Evolutionary conservation across 163 green algal genomes (phyloP).

Genomic region (Scenedesmus sp.): DNA sequence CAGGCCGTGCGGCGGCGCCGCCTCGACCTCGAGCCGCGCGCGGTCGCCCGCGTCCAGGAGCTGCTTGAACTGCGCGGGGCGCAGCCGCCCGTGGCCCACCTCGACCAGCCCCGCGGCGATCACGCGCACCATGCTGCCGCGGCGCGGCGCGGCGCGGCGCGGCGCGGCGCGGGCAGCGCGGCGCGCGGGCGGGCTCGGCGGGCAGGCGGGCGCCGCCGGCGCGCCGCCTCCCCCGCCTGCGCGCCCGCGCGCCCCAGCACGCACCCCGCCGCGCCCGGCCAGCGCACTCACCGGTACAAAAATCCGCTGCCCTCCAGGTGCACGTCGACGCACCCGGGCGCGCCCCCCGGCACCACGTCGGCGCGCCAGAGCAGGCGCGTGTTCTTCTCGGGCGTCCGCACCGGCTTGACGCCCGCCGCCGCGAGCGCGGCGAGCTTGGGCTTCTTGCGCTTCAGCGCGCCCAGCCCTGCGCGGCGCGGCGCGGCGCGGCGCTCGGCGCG

Average conservation of each 20-base stretch:
- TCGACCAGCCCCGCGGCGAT: constrained; percentile 52
- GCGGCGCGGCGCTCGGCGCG: too few species aligned
- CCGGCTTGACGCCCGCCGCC: constrained; percentile 54
- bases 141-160: too few species aligned
- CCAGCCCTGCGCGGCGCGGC: constrained; percentile 42
- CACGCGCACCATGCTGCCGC: constrained; percentile 59
- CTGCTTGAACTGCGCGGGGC: constrained; percentile 18
- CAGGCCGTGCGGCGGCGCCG: constrained; percentile 53
- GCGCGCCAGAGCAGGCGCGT: constrained; percentile 33
- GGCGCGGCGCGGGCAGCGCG: too few species aligned
- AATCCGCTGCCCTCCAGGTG: constrained; percentile 57
- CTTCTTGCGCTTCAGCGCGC: constrained; percentile 55
- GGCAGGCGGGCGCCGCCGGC: too few species aligned
- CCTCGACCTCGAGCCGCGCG: constrained; percentile 40
- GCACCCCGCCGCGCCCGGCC: too few species aligned
- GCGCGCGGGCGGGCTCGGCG: too few species aligned
- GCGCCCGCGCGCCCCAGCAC: too few species aligned
- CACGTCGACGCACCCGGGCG: constrained; percentile 28
- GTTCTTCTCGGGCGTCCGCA: constrained; percentile 56
- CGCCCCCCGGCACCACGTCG: constrained; percentile 27
- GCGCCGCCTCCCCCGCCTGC: not conserved
- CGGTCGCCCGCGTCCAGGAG: constrained; percentile 40
- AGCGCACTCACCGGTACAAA: constrained; percentile 54
- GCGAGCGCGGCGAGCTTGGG: constrained; percentile 50
- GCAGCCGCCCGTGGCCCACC: constrained; percentile 52